These are phyloP conservation scores for Neofusicoccum cordaticola DNA, from an alignment of 2,329 filamentous ascomycete species.

Conservation along the genomic window DNA sequence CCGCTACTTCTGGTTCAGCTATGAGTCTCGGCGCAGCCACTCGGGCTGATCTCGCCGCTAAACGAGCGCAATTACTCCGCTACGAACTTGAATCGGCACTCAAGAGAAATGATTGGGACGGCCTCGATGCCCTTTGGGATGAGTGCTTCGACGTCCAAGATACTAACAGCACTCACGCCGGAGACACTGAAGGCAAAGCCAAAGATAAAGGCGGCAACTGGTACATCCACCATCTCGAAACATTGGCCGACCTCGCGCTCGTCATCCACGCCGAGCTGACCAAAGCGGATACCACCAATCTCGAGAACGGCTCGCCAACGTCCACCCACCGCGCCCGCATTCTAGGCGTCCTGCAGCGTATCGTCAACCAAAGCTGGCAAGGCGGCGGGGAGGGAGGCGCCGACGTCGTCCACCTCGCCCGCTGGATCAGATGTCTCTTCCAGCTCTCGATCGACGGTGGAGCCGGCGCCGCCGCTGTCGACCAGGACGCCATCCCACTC, in stretches of 20 bases:
- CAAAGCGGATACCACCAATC: background rate
- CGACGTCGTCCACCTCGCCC: slow-evolving; percentile 61
- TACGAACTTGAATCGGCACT: slow-evolving; percentile 78
- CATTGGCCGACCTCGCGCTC: slow-evolving; percentile 47
- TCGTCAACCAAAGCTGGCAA: slow-evolving; percentile 66
- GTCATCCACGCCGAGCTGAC: slow-evolving; percentile 34
- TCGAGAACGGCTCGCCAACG: background rate
- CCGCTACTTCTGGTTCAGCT: background rate
- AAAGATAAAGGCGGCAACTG: background rate
- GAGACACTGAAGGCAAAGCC: background rate
- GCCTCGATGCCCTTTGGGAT: slow-evolving; percentile 60
- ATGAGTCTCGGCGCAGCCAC: slow-evolving; percentile 41
- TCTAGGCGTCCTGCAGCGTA: slow-evolving; percentile 52
- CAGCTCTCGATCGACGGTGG: slow-evolving; percentile 54
- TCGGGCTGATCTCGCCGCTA: slow-evolving; percentile 55
- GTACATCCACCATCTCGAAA: slow-evolving; percentile 41
- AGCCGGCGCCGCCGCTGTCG: slow-evolving; percentile 53
- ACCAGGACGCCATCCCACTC: slow-evolving; percentile 45
- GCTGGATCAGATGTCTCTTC: slow-evolving; percentile 77
- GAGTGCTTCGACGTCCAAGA: slow-evolving; percentile 21
- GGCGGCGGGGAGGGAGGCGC: slow-evolving; percentile 47
- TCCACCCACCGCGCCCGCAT: background rate
- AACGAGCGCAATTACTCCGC: slow-evolving; percentile 65
- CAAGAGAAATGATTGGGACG: slow-evolving; percentile 65
- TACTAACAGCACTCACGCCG: background rate